A percentile compares a stretch with the other conserved stretches of the same genome.
These are phyloP conservation scores for Zasmidium cellare DNA, from an alignment of 2,329 filamentous ascomycete species.

Conservation along the genomic window DNA sequence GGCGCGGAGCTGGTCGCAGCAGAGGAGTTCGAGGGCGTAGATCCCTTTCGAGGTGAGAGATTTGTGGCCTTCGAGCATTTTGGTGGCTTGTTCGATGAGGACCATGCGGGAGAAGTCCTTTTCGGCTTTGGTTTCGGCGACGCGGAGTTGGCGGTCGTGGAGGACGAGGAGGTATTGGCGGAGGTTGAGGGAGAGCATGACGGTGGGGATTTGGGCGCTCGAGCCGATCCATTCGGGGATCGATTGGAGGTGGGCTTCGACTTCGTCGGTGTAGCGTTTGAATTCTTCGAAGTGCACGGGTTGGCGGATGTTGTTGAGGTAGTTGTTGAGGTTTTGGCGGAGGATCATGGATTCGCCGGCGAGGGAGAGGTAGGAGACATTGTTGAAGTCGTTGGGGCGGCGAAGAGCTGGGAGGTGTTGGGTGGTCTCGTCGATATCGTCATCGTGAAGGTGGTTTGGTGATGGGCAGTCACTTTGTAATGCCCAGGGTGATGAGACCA, in stretches of 20 bases:
- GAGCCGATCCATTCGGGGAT: conserved; percentile 27
- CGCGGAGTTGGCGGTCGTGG: conserved; percentile 32
- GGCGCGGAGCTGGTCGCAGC: conserved; percentile 31
- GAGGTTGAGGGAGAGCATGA: conserved; percentile 31
- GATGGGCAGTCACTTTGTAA: conserved; percentile 52
- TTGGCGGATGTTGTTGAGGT: conserved; percentile 34
- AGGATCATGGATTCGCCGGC: conserved; percentile 27
- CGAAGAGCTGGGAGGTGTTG: conserved; percentile 23
- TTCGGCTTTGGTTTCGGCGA: conserved; percentile 25
- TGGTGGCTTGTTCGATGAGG: conserved; percentile 28
- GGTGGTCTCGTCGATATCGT: conserved; percentile 40
- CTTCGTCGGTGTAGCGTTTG: conserved; percentile 34
- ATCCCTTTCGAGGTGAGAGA: conserved; percentile 24
- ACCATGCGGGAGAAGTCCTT: conserved; percentile 32
- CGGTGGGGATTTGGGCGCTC: conserved; percentile 16
- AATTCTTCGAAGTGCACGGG: conserved; percentile 32
- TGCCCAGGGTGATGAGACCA: conserved; percentile 45
- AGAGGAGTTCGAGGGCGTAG: conserved; percentile 28
- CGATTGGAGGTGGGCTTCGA: conserved; percentile 28
- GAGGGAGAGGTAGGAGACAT: conserved; percentile 27
- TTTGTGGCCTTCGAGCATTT: conserved; percentile 30
- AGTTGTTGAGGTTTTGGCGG: conserved; percentile 28
- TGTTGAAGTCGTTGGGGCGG: conserved; percentile 27
- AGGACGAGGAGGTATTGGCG: conserved; percentile 34
- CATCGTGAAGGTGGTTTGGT: conserved; percentile 54